Conservation (phyloP, 352 stramenopile species). For the Globisporangium uncinulatum region DNA sequence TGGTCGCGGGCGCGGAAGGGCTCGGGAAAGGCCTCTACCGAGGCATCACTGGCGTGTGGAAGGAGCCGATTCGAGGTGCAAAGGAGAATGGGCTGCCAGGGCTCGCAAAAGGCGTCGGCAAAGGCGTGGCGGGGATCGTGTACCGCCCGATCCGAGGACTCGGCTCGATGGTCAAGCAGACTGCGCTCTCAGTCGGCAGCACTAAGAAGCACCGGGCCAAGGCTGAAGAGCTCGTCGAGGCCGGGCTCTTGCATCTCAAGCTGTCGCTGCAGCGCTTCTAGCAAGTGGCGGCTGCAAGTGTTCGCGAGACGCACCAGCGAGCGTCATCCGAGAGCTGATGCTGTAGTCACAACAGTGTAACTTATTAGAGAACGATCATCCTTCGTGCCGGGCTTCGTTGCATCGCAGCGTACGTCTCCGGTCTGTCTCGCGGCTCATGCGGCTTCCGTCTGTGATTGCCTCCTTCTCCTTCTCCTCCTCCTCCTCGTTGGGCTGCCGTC, state of each 20-base stretch:
- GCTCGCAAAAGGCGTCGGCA: conserved; percentile 70
- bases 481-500: no score
- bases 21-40: conserved; percentile 62
- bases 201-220: conserved; percentile 39
- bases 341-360: conserved; percentile 23
- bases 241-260: conserved; percentile 51
- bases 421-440: neutral
- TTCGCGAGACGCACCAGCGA: no score
- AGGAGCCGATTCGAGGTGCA: conserved; percentile 71
- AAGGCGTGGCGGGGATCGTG: conserved; percentile 60
- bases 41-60: conserved; percentile 72
- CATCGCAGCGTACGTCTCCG: neutral
- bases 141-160: conserved; percentile 69
- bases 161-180: conserved; percentile 75
- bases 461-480: no score
- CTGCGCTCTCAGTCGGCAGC: conserved; percentile 53
- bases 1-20: conserved; percentile 67
- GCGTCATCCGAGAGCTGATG: no score
- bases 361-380: conserved; percentile 30
- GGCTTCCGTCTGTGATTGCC: neutral
- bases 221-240: conserved; percentile 47
- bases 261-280: conserved; percentile 67
- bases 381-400: neutral
- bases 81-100: conserved; percentile 65
- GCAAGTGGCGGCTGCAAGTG: no score